A percentile compares a stretch with the other conserved stretches of the same genome.
Conservation (phyloP, 2,329 filamentous ascomycete species). For the Neophaeococcomyces aloes region DNA sequence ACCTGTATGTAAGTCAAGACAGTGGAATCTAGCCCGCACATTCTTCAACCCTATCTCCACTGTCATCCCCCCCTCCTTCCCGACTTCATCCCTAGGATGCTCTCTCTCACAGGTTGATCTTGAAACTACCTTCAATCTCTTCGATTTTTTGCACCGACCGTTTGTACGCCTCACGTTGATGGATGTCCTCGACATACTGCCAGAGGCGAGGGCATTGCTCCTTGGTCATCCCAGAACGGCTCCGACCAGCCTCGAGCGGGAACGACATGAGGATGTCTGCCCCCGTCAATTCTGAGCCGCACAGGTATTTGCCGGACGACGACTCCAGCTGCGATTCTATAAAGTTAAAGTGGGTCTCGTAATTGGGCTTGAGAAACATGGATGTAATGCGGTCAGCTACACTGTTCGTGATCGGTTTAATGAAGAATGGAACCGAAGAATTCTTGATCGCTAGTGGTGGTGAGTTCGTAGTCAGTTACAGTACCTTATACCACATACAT, state of each 20-base stretch:
- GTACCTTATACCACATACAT: too few relatives aligned
- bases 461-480: too few relatives aligned
- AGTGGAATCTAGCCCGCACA: too few relatives aligned
- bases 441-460: slow-evolving; percentile 41
- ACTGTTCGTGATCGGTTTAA: slow-evolving; percentile 51
- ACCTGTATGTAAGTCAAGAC: too few relatives aligned
- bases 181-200: slow-evolving; percentile 28
- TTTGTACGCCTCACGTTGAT: slow-evolving; percentile 31
- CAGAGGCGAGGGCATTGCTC: slow-evolving; percentile 30
- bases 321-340: slow-evolving; percentile 36
- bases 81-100: too few relatives aligned
- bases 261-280: slow-evolving; percentile 41
- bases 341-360: slow-evolving; percentile 34
- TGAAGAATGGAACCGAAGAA: slow-evolving; percentile 55
- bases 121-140: slow-evolving; percentile 29
- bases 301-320: slow-evolving; percentile 33
- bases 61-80: too few relatives aligned
- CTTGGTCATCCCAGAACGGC: slow-evolving; percentile 25
- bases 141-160: slow-evolving; percentile 32
- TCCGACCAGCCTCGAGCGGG: slow-evolving; percentile 31
- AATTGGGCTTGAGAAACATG: slow-evolving; percentile 31
- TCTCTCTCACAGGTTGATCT: slow-evolving; percentile 17
- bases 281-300: slow-evolving; percentile 34
- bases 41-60: too few relatives aligned
- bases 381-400: slow-evolving; percentile 40